A percentile compares a stretch with the other conserved stretches of the same genome.
These are phyloP conservation scores for Lactarius tabidus DNA, from an alignment of 768 basidiomycete genomes.

Conservation along the genomic window DNA sequence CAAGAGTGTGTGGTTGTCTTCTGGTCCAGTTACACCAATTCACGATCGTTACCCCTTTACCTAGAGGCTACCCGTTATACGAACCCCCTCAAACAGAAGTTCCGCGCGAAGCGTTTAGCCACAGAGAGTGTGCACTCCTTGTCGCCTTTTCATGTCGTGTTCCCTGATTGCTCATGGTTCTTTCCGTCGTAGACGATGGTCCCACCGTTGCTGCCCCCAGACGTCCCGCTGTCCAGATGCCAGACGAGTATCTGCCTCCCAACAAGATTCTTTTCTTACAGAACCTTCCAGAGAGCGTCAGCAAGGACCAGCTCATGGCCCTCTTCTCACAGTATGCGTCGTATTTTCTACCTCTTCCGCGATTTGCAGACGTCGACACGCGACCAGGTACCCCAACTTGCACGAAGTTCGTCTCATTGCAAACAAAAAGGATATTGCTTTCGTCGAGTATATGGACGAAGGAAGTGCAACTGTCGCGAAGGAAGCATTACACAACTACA, in stretches of 20 bases:
- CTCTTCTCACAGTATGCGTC: constrained; percentile 83
- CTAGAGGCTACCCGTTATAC: constrained; percentile 77
- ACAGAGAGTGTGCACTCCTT: constrained; percentile 58
- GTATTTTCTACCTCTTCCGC: neutral
- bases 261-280: constrained; percentile 99
- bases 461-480: constrained; percentile 85
- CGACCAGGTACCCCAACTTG: constrained; percentile 86
- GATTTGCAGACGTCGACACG: neutral
- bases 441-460: constrained; percentile 97
- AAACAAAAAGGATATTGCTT: constrained; percentile 95
- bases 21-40: constrained; percentile 6
- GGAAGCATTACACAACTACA: constrained; percentile 96
- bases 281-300: constrained; percentile 90
- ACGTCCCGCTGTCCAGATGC: constrained; percentile 90
- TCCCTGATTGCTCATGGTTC: constrained; percentile 8
- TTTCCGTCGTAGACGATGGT: constrained; percentile 54
- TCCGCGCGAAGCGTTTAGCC: constrained; percentile 74
- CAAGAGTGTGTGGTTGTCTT: constrained; percentile 62
- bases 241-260: constrained; percentile 98
- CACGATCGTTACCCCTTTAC: neutral
- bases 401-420: constrained; percentile 98
- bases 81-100: constrained; percentile 87
- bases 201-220: constrained; percentile 59
- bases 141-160: constrained; percentile 10
- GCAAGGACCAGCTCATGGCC: constrained; percentile 85